Conservation (phyloP, 78 protist genomes). For the Dictyostelium citrinum region DNA sequence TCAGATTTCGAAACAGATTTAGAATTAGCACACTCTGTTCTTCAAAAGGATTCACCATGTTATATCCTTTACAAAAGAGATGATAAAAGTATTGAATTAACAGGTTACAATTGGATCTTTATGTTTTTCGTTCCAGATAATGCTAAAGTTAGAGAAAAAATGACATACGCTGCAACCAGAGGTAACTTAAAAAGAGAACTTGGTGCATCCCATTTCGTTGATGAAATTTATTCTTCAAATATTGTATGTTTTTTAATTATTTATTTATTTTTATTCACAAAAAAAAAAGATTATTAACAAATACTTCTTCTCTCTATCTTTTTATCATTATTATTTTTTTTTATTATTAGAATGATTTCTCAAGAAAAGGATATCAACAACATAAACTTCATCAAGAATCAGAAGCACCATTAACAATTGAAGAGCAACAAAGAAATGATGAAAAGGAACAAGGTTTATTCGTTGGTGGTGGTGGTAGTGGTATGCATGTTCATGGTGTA, state of each 20-base stretch:
- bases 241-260: constrained; percentile 14
- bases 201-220: constrained; percentile 69
- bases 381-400: constrained; percentile 56
- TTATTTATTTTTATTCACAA: background rate
- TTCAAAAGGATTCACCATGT: constrained; percentile 38
- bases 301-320: background rate
- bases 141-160: constrained; percentile 81
- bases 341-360: constrained; percentile 53
- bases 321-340: background rate
- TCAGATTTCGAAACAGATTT: constrained; percentile 37
- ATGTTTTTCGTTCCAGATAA: constrained; percentile 75
- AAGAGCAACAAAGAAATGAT: constrained; percentile 60
- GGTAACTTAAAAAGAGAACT: constrained; percentile 71
- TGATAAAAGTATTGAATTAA: constrained; percentile 37
- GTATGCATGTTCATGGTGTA: constrained; percentile 83
- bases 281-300: background rate
- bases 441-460: constrained; percentile 71
- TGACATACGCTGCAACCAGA: constrained; percentile 82
- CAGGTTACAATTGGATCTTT: constrained; percentile 64
- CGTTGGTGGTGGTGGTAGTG: constrained; percentile 65
- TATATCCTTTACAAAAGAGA: constrained; percentile 35
- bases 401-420: constrained; percentile 78
- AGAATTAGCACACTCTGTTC: constrained; percentile 3
- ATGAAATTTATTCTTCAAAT: constrained; percentile 75
- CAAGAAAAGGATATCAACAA: constrained; percentile 47